Evolutionary conservation across 768 basidiomycete genomes (phyloP), one percentile per base, ranked within the genome.

Genomic region (Mycena galericulata): DNA sequence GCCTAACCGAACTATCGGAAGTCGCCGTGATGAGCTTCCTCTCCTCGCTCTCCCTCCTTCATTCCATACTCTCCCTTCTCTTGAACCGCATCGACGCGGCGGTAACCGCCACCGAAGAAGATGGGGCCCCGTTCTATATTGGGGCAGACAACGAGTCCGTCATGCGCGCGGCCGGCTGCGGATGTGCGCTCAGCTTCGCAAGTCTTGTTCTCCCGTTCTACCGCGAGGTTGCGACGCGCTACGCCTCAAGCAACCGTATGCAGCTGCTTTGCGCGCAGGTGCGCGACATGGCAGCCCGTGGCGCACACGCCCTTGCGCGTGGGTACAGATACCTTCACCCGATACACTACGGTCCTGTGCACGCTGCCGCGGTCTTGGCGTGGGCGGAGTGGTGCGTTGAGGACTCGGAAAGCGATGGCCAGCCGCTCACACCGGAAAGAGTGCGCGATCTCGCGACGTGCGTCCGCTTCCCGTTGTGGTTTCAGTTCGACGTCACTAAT

Each of bases 391-490:
- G 29, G 22, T n/a, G n/a, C n/a, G n/a, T n/a, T n/a, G n/a, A n/a
- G n/a, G n/a, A n/a, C n/a, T n/a, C n/a, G n/a, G n/a, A n/a, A n/a
- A n/a, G n/a, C n/a, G n/a, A n/a, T n/a, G n/a, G n/a, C n/a, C n/a
- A n/a, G n/a, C n/a, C n/a, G n/a, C n/a, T n/a, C n/a, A n/a, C n/a
- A n/a, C n/a, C n/a, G n/a, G 38, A 8, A 20, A n/a, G 47, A 11
- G 29, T 53, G 34, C 36, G 27, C 11, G 60, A 62, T 10, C 36
- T 62, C 6, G 6, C 27, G 40, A 62, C 60, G 60, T 62, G 29
- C 5, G 47, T 6, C 38, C 17, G 2, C 27, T n/a, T 4, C 38
- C 17, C 10, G 9, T 17, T 38, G 9, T 38, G 10, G 9, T 9
- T 9, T 38, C 17, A 38, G 10, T 17, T 38, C 17, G 38, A 38